Evolutionary conservation across 495 filamentous ascomycete genomes (phyloP), one percentile per base, ranked within the genome.

Genomic region (Podospora appendiculata): DNA sequence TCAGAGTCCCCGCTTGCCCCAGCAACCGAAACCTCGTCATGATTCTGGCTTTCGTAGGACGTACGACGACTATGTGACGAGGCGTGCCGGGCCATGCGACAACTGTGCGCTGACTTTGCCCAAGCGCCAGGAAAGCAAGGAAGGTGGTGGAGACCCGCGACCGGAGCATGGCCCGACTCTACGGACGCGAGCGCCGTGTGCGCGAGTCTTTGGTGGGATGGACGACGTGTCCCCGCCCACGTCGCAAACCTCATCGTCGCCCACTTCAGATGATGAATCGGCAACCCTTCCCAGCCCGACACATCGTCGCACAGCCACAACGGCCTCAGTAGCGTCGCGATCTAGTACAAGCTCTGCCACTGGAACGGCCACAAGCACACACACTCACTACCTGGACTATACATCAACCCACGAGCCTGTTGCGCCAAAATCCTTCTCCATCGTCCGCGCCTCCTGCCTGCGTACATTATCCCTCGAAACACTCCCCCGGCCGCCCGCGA

Each of bases 401-500:
- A 83, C 90, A 38, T 91, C 91, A 1, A 89, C 87, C 2, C 85
- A 88, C 56, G 87, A 88, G 32, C 88, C 91, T 7, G 72, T 85
- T 1, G 79, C 83, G n/a, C 79, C 87, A 11, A 70, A 73, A 5
- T 85, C 86, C n/a, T 95, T 89, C 65, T 86, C 90, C 16, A 80
- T 91, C 25, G 78, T 96, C 33, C 87, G 92, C 44, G 84, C 87
- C 45, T 89, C 89, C 7, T 92, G 86, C 52, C 80, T 96, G 55
- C 87, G 90, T 50, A 90, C 91, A 0, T 76, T 96, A 16, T 92
- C 87, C 39, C 85, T 87, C 55, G 91, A 96, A 60, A 84, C 84
- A 4, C 81, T 95, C 1, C 91, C 92, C 4, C 85, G 84, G 13
- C 81, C 75, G 18, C 70, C 72, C 4, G 66, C 70, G 32, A 69